These are phyloP conservation scores for Pestalotiopsis sp. DNA, from an alignment of 2,329 filamentous ascomycete genomes.

Conservation along the genomic window DNA sequence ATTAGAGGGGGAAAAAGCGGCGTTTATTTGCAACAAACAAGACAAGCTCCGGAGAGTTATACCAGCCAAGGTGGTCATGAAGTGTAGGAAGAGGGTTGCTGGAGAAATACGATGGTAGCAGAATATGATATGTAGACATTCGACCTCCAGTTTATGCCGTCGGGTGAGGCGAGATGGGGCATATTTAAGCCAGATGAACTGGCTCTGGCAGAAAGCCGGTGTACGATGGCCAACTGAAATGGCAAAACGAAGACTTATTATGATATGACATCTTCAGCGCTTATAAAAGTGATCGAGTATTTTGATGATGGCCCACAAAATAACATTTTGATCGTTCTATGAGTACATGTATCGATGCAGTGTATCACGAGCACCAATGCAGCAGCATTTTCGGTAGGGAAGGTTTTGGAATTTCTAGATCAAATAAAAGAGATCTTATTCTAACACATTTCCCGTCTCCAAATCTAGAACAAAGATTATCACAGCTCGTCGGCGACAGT, in stretches of 20 bases:
- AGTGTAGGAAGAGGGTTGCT: background rate
- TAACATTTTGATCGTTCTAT: no score
- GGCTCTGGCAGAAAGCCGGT: background rate
- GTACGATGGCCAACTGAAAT: background rate
- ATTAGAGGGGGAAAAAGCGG: background rate
- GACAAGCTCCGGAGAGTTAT: background rate
- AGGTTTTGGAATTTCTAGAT: no score
- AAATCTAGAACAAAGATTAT: background rate
- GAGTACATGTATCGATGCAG: no score
- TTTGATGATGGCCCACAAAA: no score
- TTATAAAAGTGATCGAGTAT: background rate
- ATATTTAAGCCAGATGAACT: background rate
- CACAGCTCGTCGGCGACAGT: background rate
- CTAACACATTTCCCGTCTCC: no score
- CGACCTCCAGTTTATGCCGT: background rate
- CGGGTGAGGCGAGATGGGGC: background rate
- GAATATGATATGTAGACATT: background rate
- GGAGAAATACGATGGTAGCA: background rate
- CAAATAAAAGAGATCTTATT: no score
- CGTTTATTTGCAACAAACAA: constrained; percentile 11
- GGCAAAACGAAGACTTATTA: background rate
- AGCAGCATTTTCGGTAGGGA: no score
- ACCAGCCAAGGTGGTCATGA: background rate
- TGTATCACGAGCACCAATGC: no score
- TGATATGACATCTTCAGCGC: background rate